Conservation (phyloP, 2,329 filamentous ascomycete genomes). For the Xylariaceae sp. region DNA sequence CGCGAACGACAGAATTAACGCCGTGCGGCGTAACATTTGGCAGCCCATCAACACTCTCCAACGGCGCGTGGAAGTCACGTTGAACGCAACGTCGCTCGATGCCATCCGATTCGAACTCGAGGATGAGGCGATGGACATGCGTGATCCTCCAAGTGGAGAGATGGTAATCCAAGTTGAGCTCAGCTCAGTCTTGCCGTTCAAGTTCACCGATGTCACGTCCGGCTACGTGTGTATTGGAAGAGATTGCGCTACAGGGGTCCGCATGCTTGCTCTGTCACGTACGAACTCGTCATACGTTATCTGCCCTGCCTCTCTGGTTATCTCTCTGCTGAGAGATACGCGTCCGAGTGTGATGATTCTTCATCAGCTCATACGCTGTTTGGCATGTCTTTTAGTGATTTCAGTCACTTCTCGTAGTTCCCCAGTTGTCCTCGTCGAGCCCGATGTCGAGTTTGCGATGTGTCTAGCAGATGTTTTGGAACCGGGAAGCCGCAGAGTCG, state of each 20-base stretch:
- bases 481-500: neutral
- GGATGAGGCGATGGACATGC: neutral
- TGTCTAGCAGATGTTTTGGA: constrained; percentile 25
- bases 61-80: constrained; percentile 29
- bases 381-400: constrained; percentile 19
- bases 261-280: constrained; percentile 29
- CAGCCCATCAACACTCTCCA: constrained; percentile 32
- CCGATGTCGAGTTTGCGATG: constrained; percentile 30
- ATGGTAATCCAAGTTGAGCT: constrained; percentile 33
- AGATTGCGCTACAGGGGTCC: constrained; percentile 23
- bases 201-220: constrained; percentile 11
- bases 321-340: constrained; percentile 10
- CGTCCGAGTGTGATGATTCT: constrained; percentile 23
- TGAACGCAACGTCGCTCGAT: constrained; percentile 13
- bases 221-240: constrained; percentile 34
- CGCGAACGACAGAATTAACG: constrained; percentile 37
- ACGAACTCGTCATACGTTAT: constrained; percentile 35
- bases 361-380: constrained; percentile 22
- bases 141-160: neutral
- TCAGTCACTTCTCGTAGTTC: constrained; percentile 6
- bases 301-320: constrained; percentile 20
- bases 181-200: constrained; percentile 34
- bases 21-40: constrained; percentile 34
- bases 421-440: constrained; percentile 33
- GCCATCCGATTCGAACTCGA: constrained; percentile 23